Conservation (phyloP, 2,329 filamentous ascomycete species). For the Pseudocercospora musae region DNA sequence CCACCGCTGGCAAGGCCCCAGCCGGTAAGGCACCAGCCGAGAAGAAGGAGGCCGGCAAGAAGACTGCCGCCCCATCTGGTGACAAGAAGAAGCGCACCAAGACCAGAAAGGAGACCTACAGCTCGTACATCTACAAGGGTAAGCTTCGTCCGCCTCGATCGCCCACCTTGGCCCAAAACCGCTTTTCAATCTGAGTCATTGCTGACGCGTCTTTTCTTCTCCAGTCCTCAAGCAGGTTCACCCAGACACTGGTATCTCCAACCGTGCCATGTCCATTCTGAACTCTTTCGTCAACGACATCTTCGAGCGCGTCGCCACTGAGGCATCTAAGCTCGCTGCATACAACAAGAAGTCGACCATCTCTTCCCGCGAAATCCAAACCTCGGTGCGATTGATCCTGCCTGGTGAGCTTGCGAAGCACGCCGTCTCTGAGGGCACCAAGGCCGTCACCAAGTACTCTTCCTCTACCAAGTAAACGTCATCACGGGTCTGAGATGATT, state of each 20-base stretch:
- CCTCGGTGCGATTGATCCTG: conserved; percentile 94
- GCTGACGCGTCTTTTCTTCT: conserved; percentile 40
- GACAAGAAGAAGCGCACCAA: conserved; percentile 99
- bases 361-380: conserved; percentile 98
- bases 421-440: conserved; percentile 98
- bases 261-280: conserved; percentile 98
- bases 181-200: conserved; percentile 21
- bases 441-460: conserved; percentile 99
- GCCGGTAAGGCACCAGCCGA: conserved; percentile 78
- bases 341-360: conserved; percentile 99
- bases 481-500: conserved; percentile 31
- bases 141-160: conserved; percentile 36
- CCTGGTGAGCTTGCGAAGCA: conserved; percentile 99
- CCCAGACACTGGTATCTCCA: conserved; percentile 99
- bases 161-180: conserved; percentile 18
- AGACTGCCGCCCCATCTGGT: conserved; percentile 84
- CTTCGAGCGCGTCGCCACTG: conserved; percentile 97
- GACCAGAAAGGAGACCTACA: conserved; percentile 99
- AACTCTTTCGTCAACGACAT: conserved; percentile 99
- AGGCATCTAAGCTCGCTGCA: conserved; percentile 97
- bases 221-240: conserved; percentile 99
- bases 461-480: conserved; percentile 92
- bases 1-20: conserved; percentile 86
- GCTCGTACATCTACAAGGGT: conserved; percentile 99
- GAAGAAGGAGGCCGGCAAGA: conserved; percentile 99